These are phyloP conservation scores for Setaria viridis DNA, from an alignment of 202 grass and related monocot species.

Conservation along the genomic window DNA sequence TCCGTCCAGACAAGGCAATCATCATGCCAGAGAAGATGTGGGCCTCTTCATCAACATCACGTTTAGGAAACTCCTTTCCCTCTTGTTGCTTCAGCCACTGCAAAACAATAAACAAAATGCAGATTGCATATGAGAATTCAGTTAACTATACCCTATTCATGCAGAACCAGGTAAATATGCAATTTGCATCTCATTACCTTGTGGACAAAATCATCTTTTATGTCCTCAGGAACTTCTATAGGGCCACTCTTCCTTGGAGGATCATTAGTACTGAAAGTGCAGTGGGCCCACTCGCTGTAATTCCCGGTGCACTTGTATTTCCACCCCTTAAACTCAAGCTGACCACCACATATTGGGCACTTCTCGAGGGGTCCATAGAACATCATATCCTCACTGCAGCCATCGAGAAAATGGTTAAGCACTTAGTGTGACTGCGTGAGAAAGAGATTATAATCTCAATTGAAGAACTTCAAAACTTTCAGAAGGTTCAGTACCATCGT, in stretches of 20 bases:
- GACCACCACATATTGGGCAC: slow-evolving; percentile 62
- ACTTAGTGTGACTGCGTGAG: background rate
- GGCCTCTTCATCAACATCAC: slow-evolving; percentile 44
- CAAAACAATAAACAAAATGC: slow-evolving; percentile 33
- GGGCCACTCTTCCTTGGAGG: slow-evolving; percentile 49
- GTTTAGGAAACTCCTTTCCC: slow-evolving; percentile 52
- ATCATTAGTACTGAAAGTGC: slow-evolving; percentile 48
- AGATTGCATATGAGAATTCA: background rate
- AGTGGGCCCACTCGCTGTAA: slow-evolving; percentile 71
- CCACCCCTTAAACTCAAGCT: slow-evolving; percentile 65
- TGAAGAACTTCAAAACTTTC: background rate
- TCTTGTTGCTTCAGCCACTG: slow-evolving; percentile 70
- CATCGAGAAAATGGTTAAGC: slow-evolving; percentile 16
- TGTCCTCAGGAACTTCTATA: slow-evolving; percentile 59
- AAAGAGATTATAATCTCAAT: background rate
- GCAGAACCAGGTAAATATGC: background rate
- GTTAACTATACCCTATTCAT: background rate
- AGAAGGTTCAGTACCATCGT: slow-evolving; percentile 56
- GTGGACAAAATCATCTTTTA: slow-evolving; percentile 53
- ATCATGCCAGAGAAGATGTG: slow-evolving; percentile 72
- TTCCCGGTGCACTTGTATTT: slow-evolving; percentile 65
- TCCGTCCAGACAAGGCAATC: slow-evolving; percentile 76
- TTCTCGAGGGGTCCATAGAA: slow-evolving; percentile 76
- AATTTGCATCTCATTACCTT: slow-evolving; percentile 47
- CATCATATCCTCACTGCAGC: slow-evolving; percentile 73